Evolutionary conservation across 805 yeast genomes (phyloP).

Genomic region (Barnettozyma botsteinii): DNA sequence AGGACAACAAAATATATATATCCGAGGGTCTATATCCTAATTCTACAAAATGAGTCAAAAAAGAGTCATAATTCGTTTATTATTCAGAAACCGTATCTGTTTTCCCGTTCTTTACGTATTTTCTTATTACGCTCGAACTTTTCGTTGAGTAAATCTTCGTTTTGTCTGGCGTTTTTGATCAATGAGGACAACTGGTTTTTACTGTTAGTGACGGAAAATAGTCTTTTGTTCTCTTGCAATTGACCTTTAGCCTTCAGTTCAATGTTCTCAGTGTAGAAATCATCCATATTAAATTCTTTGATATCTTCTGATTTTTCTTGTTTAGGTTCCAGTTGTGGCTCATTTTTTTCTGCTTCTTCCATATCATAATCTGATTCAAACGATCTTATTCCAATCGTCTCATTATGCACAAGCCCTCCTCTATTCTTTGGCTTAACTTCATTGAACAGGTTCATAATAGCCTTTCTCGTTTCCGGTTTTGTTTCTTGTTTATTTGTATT

Average conservation of each 20-base stretch:
- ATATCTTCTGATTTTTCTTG: slow-evolving; percentile 3
- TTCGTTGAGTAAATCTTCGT: slow-evolving; percentile 21
- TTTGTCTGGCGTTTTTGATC: slow-evolving; percentile 24
- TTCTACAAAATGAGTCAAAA: not conserved
- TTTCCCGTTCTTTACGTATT: slow-evolving; percentile 18
- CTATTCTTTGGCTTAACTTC: slow-evolving; percentile 1
- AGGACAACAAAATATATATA: slow-evolving; percentile 7
- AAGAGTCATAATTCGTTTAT: not conserved
- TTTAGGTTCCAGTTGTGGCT: slow-evolving; percentile 5
- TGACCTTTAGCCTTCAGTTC: slow-evolving; percentile 20
- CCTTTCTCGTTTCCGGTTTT: too few relatives aligned
- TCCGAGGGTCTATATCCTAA: not conserved
- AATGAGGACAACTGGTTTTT: slow-evolving; percentile 25
- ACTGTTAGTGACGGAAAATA: slow-evolving; percentile 19
- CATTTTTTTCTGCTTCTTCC: not conserved
- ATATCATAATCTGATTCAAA: slow-evolving; percentile 4
- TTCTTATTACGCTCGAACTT: slow-evolving; percentile 21
- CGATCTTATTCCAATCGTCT: slow-evolving; percentile 1
- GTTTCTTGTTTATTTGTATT: not conserved
- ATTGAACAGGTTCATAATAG: slow-evolving; percentile 3
- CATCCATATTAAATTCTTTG: slow-evolving; percentile 19
- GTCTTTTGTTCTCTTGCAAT: slow-evolving; percentile 19
- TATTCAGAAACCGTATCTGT: slow-evolving; percentile 22
- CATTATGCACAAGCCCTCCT: not conserved
- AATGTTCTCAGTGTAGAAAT: slow-evolving; percentile 20